phyloP scores from a whole-genome alignment of 23 red algal species.

The Agarophyton chilense region DNA sequence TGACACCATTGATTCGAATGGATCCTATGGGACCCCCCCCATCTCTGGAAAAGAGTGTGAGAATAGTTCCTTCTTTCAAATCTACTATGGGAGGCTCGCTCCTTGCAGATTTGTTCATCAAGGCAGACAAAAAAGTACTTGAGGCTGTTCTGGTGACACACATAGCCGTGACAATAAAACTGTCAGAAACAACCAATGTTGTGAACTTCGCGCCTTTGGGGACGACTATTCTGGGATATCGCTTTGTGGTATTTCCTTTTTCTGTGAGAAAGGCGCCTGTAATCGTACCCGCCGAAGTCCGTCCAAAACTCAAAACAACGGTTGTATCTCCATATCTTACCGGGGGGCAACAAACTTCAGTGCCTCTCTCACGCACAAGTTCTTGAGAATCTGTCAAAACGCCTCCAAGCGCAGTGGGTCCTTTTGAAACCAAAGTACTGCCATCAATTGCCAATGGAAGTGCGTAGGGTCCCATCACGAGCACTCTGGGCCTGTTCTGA shows the following conservation, averaged over 20 bases:
- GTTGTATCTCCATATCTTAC: slow-evolving; percentile 32
- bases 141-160: background rate
- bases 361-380: slow-evolving; percentile 10
- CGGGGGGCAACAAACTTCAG: slow-evolving; percentile 23
- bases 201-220: background rate
- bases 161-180: background rate
- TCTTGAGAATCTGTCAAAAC: slow-evolving; percentile 58
- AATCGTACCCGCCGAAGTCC: background rate
- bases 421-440: slow-evolving; percentile 48
- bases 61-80: background rate
- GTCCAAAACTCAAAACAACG: slow-evolving; percentile 2
- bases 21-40: background rate
- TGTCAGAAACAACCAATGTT: background rate
- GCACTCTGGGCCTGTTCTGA: slow-evolving; percentile 11
- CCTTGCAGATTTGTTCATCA: background rate
- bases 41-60: background rate
- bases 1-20: background rate
- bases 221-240: background rate
- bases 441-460: slow-evolving; percentile 60
- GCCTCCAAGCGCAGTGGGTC: slow-evolving; percentile 52
- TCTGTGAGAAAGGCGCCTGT: slow-evolving; percentile 39
- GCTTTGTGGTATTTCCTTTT: background rate
- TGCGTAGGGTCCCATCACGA: slow-evolving; percentile 36
- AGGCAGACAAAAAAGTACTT: background rate
- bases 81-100: background rate